Evolutionary conservation across 2,329 filamentous ascomycete species (phyloP).

Genomic region (Tolypocladium ophioglossoides): DNA sequence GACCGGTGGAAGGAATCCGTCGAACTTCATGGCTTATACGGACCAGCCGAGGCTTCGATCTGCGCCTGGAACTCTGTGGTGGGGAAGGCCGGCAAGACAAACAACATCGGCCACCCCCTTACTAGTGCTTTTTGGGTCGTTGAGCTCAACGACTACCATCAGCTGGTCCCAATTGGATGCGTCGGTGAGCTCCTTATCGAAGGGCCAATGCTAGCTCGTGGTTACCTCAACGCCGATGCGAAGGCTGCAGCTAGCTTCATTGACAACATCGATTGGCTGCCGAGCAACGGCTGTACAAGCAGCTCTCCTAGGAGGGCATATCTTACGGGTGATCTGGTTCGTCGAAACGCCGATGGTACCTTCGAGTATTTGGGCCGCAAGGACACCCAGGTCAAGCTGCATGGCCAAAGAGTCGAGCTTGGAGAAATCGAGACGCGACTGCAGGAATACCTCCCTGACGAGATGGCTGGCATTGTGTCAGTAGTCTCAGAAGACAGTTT

Average conservation of each 20-base stretch:
- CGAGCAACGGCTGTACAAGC: conserved; percentile 4
- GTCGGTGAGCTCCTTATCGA: conserved; percentile 12
- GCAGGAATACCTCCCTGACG: too few species aligned
- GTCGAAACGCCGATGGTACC: neutral
- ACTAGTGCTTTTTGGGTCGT: conserved; percentile 10
- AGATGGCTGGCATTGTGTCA: too few species aligned
- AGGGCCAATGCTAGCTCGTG: conserved; percentile 29
- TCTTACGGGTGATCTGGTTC: conserved; percentile 9
- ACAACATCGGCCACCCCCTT: conserved; percentile 4
- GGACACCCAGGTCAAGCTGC: conserved; percentile 5
- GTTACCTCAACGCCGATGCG: conserved; percentile 31
- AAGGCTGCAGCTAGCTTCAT: conserved; percentile 17
- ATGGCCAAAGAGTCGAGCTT: conserved; percentile 9
- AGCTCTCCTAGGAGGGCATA: conserved; percentile 13
- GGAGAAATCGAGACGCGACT: conserved; percentile 13
- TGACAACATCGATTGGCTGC: conserved; percentile 11
- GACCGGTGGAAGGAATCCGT: too few species aligned
- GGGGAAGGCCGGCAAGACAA: neutral
- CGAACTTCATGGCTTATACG: too few species aligned
- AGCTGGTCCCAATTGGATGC: conserved; percentile 9
- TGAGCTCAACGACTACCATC: conserved; percentile 5
- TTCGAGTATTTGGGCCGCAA: neutral
- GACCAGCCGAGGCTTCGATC: too few species aligned
- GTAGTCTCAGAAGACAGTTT: neutral
- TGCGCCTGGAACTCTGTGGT: too few species aligned